Evolutionary conservation across 2,329 filamentous ascomycete species (phyloP).

Genomic region (Beauveria rudraprayagi): DNA sequence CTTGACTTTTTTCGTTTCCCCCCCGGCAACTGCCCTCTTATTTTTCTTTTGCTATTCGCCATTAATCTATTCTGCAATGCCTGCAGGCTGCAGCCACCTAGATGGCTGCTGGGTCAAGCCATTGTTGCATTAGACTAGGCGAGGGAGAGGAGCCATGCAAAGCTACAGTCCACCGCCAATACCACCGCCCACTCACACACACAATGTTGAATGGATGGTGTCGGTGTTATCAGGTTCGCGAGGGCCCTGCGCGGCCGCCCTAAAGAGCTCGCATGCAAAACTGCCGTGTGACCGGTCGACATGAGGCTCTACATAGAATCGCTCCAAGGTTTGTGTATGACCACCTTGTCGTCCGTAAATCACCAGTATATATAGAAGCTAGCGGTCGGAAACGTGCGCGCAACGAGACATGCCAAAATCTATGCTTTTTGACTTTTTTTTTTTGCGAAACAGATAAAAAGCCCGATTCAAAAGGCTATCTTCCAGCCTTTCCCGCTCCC

Average conservation of each 20-base stretch:
- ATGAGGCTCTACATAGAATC: neutral
- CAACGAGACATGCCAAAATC: neutral
- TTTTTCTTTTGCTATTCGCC: neutral
- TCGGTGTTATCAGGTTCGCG: neutral
- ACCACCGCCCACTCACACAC: conserved; percentile 5
- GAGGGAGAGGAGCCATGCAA: neutral
- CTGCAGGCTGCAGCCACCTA: conserved; percentile 2
- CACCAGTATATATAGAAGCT: neutral
- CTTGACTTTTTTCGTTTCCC: neutral
- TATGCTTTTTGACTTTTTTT: neutral
- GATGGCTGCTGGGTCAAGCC: neutral
- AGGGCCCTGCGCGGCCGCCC: neutral
- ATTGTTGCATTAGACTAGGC: neutral
- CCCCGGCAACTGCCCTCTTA: neutral
- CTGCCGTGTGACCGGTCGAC: conserved; percentile 4
- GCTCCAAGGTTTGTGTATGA: neutral
- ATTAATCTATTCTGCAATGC: neutral
- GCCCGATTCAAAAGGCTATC: neutral
- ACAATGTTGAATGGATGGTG: neutral
- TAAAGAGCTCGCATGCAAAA: conserved; percentile 6
- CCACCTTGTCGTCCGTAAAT: neutral
- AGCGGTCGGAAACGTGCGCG: neutral
- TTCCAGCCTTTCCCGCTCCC: conserved; percentile 9
- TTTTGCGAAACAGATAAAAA: neutral
- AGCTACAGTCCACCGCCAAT: neutral